Evolutionary conservation across 306 rosid species (phyloP).

Genomic region (Cucurbita ficifolia): DNA sequence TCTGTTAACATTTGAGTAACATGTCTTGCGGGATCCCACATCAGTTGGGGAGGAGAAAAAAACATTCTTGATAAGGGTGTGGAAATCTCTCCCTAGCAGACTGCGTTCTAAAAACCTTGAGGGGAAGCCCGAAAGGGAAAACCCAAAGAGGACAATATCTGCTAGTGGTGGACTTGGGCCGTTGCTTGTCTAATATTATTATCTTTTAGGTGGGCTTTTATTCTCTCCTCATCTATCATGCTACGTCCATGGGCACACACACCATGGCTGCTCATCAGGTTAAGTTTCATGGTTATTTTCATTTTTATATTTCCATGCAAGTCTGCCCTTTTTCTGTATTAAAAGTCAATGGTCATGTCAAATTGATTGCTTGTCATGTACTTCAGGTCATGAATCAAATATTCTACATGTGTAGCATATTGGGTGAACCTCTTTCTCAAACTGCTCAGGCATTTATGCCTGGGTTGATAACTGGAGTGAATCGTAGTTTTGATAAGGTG

Average conservation of each 20-base stretch:
- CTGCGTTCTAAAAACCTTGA: too few species aligned
- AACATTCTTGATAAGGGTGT: too few species aligned
- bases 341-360: slow-evolving; percentile 6
- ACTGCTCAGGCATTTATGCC: slow-evolving; percentile 95
- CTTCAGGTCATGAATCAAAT: slow-evolving; percentile 83
- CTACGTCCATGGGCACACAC: slow-evolving; percentile 71
- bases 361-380: slow-evolving; percentile 15
- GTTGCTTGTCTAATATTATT: neutral
- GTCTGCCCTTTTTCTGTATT: slow-evolving; percentile 5
- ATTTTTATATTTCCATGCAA: slow-evolving; percentile 1
- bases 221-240: slow-evolving; percentile 55
- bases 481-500: slow-evolving; percentile 59
- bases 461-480: slow-evolving; percentile 50
- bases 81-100: too few species aligned
- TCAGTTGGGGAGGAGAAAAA: too few species aligned
- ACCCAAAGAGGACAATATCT: too few species aligned
- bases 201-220: slow-evolving; percentile 66
- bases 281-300: neutral
- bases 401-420: slow-evolving; percentile 59
- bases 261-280: slow-evolving; percentile 96
- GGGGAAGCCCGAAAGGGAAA: too few species aligned
- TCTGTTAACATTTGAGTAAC: neutral
- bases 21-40: neutral
- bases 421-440: slow-evolving; percentile 98
- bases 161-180: too few species aligned